Evolutionary conservation across 2,329 filamentous ascomycete genomes (phyloP), one percentile per base, ranked within the genome.

Genomic region (Diaporthe destruens): DNA sequence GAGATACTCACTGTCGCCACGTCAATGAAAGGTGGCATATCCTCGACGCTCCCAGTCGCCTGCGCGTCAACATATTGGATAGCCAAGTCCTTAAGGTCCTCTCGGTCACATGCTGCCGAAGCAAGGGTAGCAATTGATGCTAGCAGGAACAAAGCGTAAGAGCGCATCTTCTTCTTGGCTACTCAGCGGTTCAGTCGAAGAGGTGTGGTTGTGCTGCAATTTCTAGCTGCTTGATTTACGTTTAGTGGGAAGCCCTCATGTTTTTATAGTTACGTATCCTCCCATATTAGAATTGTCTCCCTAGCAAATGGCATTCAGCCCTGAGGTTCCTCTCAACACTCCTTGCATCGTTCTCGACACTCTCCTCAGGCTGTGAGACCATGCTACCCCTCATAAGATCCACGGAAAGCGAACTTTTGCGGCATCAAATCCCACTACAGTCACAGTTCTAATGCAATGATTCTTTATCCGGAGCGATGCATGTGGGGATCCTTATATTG

Each of bases 41-140:
- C 61, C n/a, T 66, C 61, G 29, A 66, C 32, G 61, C 61, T 66
- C 9, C 61, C 61, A 2, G 61, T 53, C 8, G 61, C 61, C 29
- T 66, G 61, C 4, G 61, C 61, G 32, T 53, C 61, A 29, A 66
- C 61, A 53, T 66, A 66, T 20, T 66, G 61, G 20, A 66, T 18
- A 11, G 61, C 61, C 47, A 53, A 53, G 1, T 66, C 61, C 47
- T 66, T 66, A 7, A 66, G 61, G 25, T 66, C 61, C 0, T 51
- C 61, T 39, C 61, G 47, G 6, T 66, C 61, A 36, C 61, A 66
- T 34, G 47, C 61, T 8, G 61, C 61, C 3, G 32, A 53, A 32
- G n/a, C 44, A 39, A 34, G 18, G 6, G 61, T 53, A 51, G 61
- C 61, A 66, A 66, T 20, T 20, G 44, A 66, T 66, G 61, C 61